Evolutionary conservation across 306 rosid species (phyloP), one percentile per base, ranked within the genome.

Genomic region (Cucumis melo): DNA sequence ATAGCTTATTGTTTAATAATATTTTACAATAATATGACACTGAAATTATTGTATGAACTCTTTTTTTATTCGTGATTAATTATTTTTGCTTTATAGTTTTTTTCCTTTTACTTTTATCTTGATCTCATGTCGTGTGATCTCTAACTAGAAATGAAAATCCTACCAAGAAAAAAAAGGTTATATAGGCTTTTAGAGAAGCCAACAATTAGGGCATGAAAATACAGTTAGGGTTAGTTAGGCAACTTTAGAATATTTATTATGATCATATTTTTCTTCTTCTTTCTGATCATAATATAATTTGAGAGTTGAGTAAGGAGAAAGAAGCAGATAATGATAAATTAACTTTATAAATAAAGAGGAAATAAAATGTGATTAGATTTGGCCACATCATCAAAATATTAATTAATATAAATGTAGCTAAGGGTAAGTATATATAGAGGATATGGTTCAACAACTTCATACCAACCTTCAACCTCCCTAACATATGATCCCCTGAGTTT

Each of bases 401-500:
- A 41, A 38, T 20, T 3, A 41, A 38, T 20, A 67, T 67, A 11
- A 67, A n/a, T 32, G 38, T 42, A 19, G 36, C 36, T 32, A 32
- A 32, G 36, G 27, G 50, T 17, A 36, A 34, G 21, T 16, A 17
- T 29, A 46, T 46, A 12, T 46, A 32, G 3, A 32, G 4, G 3
- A 32, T 32, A 68, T 68, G 56, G 74, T 68, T 68, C 20, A 68
- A 68, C 56, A 68, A 42, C 74, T 68, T 21, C 56, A 20, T 41
- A 23, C 74, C 74, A 68, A 68, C 74, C 36, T 20, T 3, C 53
- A 67, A 66, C 74, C 55, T n/a, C 19, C 56, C 36, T 68, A n/a
- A 67, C 56, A 68, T 41, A 44, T 21, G 56, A 68, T 68, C n/a
- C 74, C 73, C 73, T n/a, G 53, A 68, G 56, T 68, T 68, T 21